Percentiles rank a stretch among this genome's conserved stretches.
phyloP scores from a whole-genome alignment of 2,329 filamentous ascomycete species.

The Aspergillus flavus region DNA sequence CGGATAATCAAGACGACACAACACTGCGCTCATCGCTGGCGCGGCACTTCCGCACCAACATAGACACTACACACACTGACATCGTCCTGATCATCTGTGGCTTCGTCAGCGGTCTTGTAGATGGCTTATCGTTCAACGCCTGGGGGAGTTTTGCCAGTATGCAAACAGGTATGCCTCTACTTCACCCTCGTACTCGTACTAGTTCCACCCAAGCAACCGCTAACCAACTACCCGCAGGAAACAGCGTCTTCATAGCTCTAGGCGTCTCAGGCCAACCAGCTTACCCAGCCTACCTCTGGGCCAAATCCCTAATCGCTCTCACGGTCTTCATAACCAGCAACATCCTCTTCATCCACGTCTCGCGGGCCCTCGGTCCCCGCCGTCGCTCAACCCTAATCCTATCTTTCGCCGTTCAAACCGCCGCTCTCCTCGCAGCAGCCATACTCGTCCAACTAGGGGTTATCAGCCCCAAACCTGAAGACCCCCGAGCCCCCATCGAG shows the following conservation, averaged over 20 bases:
- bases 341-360: constrained; percentile 42
- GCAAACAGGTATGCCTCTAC: constrained; percentile 40
- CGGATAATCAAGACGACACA: constrained; percentile 20
- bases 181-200: neutral
- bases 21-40: constrained; percentile 17
- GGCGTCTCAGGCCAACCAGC: constrained; percentile 45
- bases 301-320: constrained; percentile 47
- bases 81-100: constrained; percentile 38
- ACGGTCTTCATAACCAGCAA: constrained; percentile 41
- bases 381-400: constrained; percentile 43
- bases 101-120: constrained; percentile 43
- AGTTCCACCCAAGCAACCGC: too few relatives aligned
- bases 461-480: constrained; percentile 34
- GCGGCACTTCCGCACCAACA: constrained; percentile 25
- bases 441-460: constrained; percentile 37
- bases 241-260: constrained; percentile 48
- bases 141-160: constrained; percentile 48
- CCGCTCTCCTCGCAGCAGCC: constrained; percentile 37
- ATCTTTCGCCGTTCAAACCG: constrained; percentile 44
- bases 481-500: constrained; percentile 33
- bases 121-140: constrained; percentile 45
- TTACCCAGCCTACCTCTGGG: constrained; percentile 44
- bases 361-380: constrained; percentile 33
- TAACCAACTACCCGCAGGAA: constrained; percentile 32
- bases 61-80: constrained; percentile 31